Percentiles rank a stretch among this genome's conserved stretches.
Evolutionary conservation across 108 stramenopile genomes (phyloP).

Genomic region (Cylindrotheca fusiformis): DNA sequence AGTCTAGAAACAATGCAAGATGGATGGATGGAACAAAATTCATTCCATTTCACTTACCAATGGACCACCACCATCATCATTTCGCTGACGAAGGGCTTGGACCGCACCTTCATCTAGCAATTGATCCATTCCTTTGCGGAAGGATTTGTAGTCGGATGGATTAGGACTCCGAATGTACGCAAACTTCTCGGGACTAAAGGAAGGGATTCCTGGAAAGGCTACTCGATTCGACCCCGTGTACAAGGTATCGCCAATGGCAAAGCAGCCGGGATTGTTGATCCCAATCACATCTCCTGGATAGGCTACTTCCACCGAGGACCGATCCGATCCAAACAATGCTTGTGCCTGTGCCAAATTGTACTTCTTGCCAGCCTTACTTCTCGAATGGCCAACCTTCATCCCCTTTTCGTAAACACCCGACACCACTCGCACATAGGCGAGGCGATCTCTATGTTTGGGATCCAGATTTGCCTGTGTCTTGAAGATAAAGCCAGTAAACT

Average conservation of each 20-base stretch:
- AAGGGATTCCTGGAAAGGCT: slow-evolving; percentile 91
- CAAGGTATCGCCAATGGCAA: slow-evolving; percentile 87
- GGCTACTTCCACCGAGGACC: slow-evolving; percentile 83
- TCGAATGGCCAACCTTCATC: slow-evolving; percentile 90
- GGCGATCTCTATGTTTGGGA: slow-evolving; percentile 93
- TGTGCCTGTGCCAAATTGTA: slow-evolving; percentile 95
- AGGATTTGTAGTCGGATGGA: slow-evolving; percentile 90
- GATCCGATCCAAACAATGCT: slow-evolving; percentile 89
- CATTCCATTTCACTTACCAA: slow-evolving; percentile 17
- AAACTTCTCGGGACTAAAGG: slow-evolving; percentile 93
- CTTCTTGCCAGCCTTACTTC: slow-evolving; percentile 76
- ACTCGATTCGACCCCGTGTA: slow-evolving; percentile 71
- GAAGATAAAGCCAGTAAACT: slow-evolving; percentile 95
- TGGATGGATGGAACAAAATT: not conserved
- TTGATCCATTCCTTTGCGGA: slow-evolving; percentile 90
- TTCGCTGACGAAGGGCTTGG: slow-evolving; percentile 89
- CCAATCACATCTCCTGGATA: slow-evolving; percentile 97
- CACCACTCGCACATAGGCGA: slow-evolving; percentile 91
- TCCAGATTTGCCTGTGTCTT: slow-evolving; percentile 97
- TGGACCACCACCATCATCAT: slow-evolving; percentile 91
- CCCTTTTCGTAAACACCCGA: slow-evolving; percentile 92
- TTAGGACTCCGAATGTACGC: slow-evolving; percentile 89
- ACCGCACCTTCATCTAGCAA: slow-evolving; percentile 94
- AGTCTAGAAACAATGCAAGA: not conserved
- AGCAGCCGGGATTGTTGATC: slow-evolving; percentile 94